Base-by-base conservation (phyloP, 23 red algal species). In the Pyropia haitanensis region DNA sequence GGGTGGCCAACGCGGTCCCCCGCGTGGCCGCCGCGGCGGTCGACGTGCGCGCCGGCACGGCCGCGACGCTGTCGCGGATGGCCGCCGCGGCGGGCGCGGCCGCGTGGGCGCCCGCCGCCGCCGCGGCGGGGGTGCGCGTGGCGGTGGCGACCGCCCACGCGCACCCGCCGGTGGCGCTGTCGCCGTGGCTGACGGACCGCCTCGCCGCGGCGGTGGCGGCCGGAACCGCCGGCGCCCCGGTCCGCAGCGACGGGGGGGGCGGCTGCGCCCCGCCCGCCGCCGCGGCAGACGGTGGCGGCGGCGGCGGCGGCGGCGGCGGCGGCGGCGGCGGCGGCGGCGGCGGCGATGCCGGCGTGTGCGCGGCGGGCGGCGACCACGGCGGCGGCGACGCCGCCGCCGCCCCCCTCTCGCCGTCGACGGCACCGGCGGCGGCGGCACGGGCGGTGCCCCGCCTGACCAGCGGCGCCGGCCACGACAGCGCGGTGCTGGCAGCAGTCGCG, bases 381-480 rank as follows among this genome's bases (percentile, higher is more conserved):
- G 10, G 39, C 39, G 39, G 6, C 31, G 31, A 6, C 31, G 31
- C 3, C 31, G 6, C 31, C 31, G 31, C 6, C 6, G 2, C 31
- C 31, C 6, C 13, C 39, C 39, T 9, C 39, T 9, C 4, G 5
- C 39, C 39, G 14, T 18, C 53, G 0, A 23, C 28, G 19, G 67
- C 17, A 5, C 28, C 27, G 20, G 53, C n/a, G 21, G 31, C 5
- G 18, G 18, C 67, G 53, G 67, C n/a, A n/a, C 18, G 15, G 49
- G 18, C 16, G 59, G 59, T 27, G 60, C 55, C 53, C 30, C 14
- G 39, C 39, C 61, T 95, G 16, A 73, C 70, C 5, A 88, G 81
- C 56, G 82, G 90, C 22, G 90, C 90, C 3, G 81, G 82, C n/a
- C 90, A 95, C 76, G 90, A 95, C 59, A 63, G 80, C 14, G 65